Conservation (phyloP, 352 stramenopile genomes). For the Phytophthora agathidicida region DNA sequence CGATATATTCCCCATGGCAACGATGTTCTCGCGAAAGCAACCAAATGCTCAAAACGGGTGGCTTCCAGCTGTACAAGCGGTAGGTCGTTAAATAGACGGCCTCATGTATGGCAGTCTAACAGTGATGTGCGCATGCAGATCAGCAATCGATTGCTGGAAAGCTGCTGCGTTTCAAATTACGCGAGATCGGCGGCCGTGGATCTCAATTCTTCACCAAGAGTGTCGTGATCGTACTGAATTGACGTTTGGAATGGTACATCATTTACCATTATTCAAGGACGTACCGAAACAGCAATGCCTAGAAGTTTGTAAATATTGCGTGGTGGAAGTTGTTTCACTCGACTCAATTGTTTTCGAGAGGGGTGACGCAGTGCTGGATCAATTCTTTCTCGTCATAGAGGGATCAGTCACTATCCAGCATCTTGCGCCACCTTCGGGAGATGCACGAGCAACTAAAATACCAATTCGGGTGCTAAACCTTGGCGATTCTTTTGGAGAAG, state of each 20-base stretch:
- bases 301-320: slow-evolving; percentile 37
- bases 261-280: slow-evolving; percentile 38
- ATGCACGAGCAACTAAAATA: slow-evolving; percentile 25
- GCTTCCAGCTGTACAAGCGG: not conserved
- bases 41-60: not conserved
- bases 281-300: slow-evolving; percentile 19
- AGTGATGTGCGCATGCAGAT: not conserved
- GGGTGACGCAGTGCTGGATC: slow-evolving; percentile 30
- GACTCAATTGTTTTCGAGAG: slow-evolving; percentile 42
- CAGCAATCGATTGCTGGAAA: slow-evolving; percentile 14
- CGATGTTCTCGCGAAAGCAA: not conserved
- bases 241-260: slow-evolving; percentile 39
- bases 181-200: slow-evolving; percentile 42
- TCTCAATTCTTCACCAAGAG: slow-evolving; percentile 30
- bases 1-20: slow-evolving; percentile 6
- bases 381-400: slow-evolving; percentile 46
- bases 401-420: slow-evolving; percentile 49
- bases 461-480: slow-evolving; percentile 32
- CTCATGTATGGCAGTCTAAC: no score
- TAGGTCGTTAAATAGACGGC: not conserved
- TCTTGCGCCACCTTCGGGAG: not conserved
- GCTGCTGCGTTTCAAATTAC: slow-evolving; percentile 43
- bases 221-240: slow-evolving; percentile 43
- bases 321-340: slow-evolving; percentile 33
- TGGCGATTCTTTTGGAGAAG: slow-evolving; percentile 56